Conservation (phyloP, 805 yeast genomes). For the Candida arabinofermentans region DNA sequence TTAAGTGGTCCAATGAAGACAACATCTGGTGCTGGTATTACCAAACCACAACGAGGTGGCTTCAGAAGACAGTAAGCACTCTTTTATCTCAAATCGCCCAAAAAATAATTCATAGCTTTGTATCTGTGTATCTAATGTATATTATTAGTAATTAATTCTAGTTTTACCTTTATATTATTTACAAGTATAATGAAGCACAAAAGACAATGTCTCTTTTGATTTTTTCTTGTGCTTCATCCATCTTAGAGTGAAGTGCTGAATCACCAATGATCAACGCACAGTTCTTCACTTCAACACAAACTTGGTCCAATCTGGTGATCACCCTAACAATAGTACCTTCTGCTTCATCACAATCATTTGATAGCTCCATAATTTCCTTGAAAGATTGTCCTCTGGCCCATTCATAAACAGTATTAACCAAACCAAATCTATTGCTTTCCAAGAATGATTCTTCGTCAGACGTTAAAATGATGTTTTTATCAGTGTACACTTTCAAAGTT, state of each 20-base stretch:
- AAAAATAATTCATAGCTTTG: neutral
- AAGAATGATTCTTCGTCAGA: slow-evolving; percentile 82
- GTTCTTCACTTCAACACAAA: slow-evolving; percentile 89
- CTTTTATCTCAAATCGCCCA: too few relatives aligned
- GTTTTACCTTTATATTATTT: slow-evolving; percentile 8
- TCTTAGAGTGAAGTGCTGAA: slow-evolving; percentile 80
- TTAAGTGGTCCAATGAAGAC: slow-evolving; percentile 17
- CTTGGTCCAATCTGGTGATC: slow-evolving; percentile 88
- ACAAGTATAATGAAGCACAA: slow-evolving; percentile 89
- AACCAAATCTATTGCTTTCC: slow-evolving; percentile 80
- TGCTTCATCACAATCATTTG: slow-evolving; percentile 61
- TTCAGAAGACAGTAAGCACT: neutral
- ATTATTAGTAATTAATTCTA: neutral
- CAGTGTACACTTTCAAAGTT: slow-evolving; percentile 56
- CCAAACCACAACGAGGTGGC: slow-evolving; percentile 12
- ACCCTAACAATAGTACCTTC: slow-evolving; percentile 98
- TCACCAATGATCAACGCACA: slow-evolving; percentile 96
- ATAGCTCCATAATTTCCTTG: slow-evolving; percentile 83
- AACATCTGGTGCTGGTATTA: slow-evolving; percentile 15
- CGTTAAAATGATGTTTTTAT: slow-evolving; percentile 70
- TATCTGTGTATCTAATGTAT: neutral
- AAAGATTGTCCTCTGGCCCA: slow-evolving; percentile 97
- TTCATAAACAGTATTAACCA: slow-evolving; percentile 92
- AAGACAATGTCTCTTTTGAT: slow-evolving; percentile 96
- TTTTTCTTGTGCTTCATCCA: slow-evolving; percentile 88